Evolutionary conservation across 2,329 filamentous ascomycete species (phyloP).

Genomic region (Colletotrichum sp.): DNA sequence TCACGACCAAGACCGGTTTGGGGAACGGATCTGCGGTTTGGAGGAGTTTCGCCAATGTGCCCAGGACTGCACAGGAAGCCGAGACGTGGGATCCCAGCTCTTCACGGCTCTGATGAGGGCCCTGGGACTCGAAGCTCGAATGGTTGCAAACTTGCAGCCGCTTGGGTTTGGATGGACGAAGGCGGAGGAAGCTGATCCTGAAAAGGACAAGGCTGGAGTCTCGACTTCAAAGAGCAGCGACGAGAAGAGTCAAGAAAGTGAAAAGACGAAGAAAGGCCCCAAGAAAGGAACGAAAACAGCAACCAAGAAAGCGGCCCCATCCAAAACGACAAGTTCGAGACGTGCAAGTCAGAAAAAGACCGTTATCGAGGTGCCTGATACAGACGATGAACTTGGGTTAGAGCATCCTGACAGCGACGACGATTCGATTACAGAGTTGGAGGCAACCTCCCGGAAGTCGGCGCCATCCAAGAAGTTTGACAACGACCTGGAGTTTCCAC

Average conservation of each 20-base stretch:
- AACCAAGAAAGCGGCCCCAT: not conserved
- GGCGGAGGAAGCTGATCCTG: conserved; percentile 72
- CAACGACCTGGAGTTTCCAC: conserved; percentile 78
- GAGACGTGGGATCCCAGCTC: conserved; percentile 86
- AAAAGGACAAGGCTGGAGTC: conserved; percentile 36
- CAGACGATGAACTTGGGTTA: conserved; percentile 14
- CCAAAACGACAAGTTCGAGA: not conserved
- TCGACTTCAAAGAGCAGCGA: not conserved
- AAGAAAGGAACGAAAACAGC: conserved; percentile 13
- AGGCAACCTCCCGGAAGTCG: conserved; percentile 44
- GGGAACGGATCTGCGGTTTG: conserved; percentile 73
- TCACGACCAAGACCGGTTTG: conserved; percentile 68
- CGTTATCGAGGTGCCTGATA: not conserved
- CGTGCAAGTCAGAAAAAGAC: not conserved
- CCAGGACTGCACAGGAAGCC: conserved; percentile 74
- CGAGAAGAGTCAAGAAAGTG: conserved; percentile 16
- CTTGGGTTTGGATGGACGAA: conserved; percentile 92
- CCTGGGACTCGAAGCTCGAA: conserved; percentile 78
- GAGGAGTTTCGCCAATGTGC: conserved; percentile 73
- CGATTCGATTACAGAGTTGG: conserved; percentile 62
- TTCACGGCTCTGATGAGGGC: conserved; percentile 86
- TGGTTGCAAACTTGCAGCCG: conserved; percentile 86
- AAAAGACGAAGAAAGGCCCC: conserved; percentile 1
- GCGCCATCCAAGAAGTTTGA: conserved; percentile 62
- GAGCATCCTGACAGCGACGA: conserved; percentile 61